Evolutionary conservation across 2,329 filamentous ascomycete genomes (phyloP).

Genomic region (Monosporascus sp.): DNA sequence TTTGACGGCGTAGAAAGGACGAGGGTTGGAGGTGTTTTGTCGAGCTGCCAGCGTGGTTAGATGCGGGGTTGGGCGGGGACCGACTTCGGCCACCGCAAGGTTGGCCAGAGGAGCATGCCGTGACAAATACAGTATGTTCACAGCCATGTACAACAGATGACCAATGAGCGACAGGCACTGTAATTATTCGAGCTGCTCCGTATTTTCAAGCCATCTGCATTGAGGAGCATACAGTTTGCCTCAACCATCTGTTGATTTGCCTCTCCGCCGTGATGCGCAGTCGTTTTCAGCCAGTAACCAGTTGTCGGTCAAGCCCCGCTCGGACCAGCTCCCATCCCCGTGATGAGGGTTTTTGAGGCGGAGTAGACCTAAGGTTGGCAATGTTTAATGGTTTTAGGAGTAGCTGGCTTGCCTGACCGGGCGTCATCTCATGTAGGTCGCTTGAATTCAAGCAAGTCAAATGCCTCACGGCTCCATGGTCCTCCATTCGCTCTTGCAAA

Average conservation of each 20-base stretch:
- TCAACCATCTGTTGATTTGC: too few species aligned
- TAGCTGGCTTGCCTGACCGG: background rate
- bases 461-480: slow-evolving; percentile 64
- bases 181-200: too few species aligned
- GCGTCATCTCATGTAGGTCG: slow-evolving; percentile 35
- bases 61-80: background rate
- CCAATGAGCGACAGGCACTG: background rate
- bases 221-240: too few species aligned
- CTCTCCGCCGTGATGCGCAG: background rate
- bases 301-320: background rate
- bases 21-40: background rate
- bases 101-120: background rate
- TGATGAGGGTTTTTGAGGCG: background rate
- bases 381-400: background rate
- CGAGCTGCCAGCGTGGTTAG: background rate
- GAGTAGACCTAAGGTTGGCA: background rate
- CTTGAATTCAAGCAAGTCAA: slow-evolving; percentile 58
- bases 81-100: background rate
- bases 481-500: slow-evolving; percentile 50
- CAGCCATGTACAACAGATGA: background rate
- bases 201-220: too few species aligned
- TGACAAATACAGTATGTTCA: too few species aligned
- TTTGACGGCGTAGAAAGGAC: background rate
- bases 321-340: background rate
- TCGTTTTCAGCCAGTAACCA: background rate